Evolutionary conservation across 345 rosid genomes (phyloP).

Genomic region (Mercurialis annua): DNA sequence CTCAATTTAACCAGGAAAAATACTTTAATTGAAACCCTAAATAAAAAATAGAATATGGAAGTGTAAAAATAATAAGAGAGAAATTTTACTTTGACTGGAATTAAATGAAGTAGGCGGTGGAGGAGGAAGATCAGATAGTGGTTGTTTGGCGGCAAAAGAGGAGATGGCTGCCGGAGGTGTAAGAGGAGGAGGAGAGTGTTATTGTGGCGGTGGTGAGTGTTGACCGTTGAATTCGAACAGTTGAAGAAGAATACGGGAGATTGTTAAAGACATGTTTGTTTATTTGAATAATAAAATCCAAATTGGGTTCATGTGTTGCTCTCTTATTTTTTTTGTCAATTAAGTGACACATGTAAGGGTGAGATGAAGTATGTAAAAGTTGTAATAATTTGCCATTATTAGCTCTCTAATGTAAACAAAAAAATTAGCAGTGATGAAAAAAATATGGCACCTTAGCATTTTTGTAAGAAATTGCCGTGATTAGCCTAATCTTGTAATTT

Average conservation of each 20-base stretch:
- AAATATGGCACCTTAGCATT: too few relatives aligned
- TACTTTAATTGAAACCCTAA: neutral
- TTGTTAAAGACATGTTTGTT: neutral
- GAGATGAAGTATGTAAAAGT: too few relatives aligned
- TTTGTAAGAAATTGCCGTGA: too few relatives aligned
- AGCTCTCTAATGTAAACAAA: too few relatives aligned
- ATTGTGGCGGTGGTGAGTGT: neutral
- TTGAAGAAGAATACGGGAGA: too few relatives aligned
- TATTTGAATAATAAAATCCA: neutral
- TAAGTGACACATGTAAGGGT: too few relatives aligned
- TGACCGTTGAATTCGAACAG: constrained; percentile 5
- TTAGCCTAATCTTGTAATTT: too few relatives aligned
- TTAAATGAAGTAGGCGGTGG: constrained; percentile 46
- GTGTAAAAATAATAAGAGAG: constrained; percentile 8
- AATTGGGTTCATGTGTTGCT: neutral
- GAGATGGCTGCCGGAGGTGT: neutral
- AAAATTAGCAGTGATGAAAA: too few relatives aligned
- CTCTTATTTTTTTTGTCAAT: too few relatives aligned
- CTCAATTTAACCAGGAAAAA: too few relatives aligned
- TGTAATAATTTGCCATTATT: too few relatives aligned
- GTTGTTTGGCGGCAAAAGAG: neutral
- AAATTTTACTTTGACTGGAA: constrained; percentile 74
- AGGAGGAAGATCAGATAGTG: constrained; percentile 11
- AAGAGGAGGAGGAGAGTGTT: constrained; percentile 4
- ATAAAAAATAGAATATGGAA: neutral